phyloP scores from a whole-genome alignment of 352 stramenopile genomes.

The Phytophthora litchii region DNA sequence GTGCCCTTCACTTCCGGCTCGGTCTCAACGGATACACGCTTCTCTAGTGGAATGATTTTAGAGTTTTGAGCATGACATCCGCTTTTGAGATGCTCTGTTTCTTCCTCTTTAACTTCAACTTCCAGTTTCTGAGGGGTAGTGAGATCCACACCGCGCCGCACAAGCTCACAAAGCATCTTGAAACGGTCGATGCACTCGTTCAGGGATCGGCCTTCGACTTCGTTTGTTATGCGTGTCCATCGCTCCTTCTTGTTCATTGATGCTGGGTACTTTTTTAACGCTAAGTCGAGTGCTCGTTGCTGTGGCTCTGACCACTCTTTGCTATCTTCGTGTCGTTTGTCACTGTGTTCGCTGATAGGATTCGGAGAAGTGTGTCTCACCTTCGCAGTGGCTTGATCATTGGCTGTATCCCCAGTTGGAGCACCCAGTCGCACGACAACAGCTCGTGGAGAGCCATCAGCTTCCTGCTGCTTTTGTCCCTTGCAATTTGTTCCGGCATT shows the following conservation, averaged over 20 bases:
- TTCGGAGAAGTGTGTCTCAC: neutral
- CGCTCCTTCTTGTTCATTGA: slow-evolving; percentile 75
- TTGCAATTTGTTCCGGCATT: slow-evolving; percentile 3
- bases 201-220: slow-evolving; percentile 68
- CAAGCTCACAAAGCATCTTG: slow-evolving; percentile 61
- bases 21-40: slow-evolving; percentile 59
- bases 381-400: neutral
- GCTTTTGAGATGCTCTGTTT: slow-evolving; percentile 11
- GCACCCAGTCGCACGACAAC: slow-evolving; percentile 28
- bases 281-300: slow-evolving; percentile 66
- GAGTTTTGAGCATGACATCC: slow-evolving; percentile 31
- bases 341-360: neutral
- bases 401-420: neutral
- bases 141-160: slow-evolving; percentile 42
- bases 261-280: slow-evolving; percentile 73
- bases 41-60: slow-evolving; percentile 54
- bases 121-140: slow-evolving; percentile 12
- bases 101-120: slow-evolving; percentile 22
- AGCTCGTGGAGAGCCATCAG: slow-evolving; percentile 3
- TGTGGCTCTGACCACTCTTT: slow-evolving; percentile 66
- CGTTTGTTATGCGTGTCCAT: slow-evolving; percentile 69
- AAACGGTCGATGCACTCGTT: slow-evolving; percentile 88
- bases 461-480: neutral
- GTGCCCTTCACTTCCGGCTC: slow-evolving; percentile 58
- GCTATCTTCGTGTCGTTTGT: slow-evolving; percentile 15